Evolutionary conservation across 2,329 filamentous ascomycete genomes (phyloP), one percentile per base, ranked within the genome.

Genomic region (Epichloe typhina): DNA sequence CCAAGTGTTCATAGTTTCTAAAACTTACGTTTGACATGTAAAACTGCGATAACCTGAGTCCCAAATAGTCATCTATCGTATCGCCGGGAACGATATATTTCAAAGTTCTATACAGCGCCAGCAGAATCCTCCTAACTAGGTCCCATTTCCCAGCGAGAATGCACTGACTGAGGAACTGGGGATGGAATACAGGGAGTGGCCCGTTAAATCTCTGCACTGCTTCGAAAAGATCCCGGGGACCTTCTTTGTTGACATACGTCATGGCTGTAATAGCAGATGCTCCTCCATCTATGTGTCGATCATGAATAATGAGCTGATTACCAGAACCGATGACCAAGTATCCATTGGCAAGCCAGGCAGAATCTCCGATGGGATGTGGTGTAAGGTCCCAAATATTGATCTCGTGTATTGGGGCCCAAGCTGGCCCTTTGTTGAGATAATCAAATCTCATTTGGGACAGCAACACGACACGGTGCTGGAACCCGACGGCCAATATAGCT

Each of bases 401-500:
- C 62, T 95, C 86, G 44, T 86, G 77, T 52, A 96, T 84, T 23
- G 85, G 76, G 1, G 87, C 85, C 90, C 90, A 96, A 0, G 89
- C 88, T n/a, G 88, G 86, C 1, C 86, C 85, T 54, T 87, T 84
- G 59, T 90, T 88, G 17, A 95, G 73, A 62, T 95, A 95, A 65
- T 95, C 88, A 61, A 93, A 96, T 12, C 90, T 84, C 69, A 95
- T 82, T 62, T 96, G 89, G 5, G 86, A 84, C 26, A 95, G 76
- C 2, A 96, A 73, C 33, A 94, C 69, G 5, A 96, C 84, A 51
- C 85, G 81, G 56, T 90, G 86, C n/a, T 84, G 83, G 61, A 95
- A 95, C 0, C 90, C 89, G n/a, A 96, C 87, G 1, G 90, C 88
- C 19, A 96, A 72, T 50, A 96, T 89, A 1, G 87, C 91, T 61